These are phyloP conservation scores for Euclidium syriacum DNA, from an alignment of 345 rosid species.

Conservation along the genomic window DNA sequence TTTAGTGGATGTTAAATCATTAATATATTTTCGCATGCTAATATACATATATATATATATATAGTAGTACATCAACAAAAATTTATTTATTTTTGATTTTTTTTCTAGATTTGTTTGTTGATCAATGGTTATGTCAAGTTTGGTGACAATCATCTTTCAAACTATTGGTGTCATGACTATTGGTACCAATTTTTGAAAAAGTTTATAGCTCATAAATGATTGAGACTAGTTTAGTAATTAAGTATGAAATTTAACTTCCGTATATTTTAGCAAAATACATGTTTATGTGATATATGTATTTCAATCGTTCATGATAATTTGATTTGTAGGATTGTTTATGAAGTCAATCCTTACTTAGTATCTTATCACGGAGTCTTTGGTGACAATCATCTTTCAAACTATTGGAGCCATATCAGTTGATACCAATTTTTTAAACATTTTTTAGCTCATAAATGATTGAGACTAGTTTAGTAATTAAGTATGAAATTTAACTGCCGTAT, in stretches of 20 bases:
- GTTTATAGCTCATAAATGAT: background rate
- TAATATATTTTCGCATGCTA: too few species aligned
- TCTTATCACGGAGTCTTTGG: too few species aligned
- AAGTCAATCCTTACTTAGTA: too few species aligned
- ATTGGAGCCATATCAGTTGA: background rate
- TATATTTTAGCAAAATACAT: background rate
- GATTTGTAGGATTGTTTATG: background rate
- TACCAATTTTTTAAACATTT: background rate
- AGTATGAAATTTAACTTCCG: background rate
- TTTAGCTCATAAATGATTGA: background rate
- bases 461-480: background rate
- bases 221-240: background rate
- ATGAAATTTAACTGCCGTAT: background rate
- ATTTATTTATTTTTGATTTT: too few species aligned
- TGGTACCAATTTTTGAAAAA: background rate
- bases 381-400: conserved; percentile 7
- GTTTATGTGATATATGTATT: background rate
- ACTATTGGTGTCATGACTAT: background rate
- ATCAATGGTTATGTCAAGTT: conserved; percentile 12
- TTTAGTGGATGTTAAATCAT: too few species aligned
- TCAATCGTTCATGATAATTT: background rate
- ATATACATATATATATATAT: too few species aligned
- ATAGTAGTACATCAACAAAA: too few species aligned
- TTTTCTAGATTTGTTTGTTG: background rate
- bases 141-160: conserved; percentile 15